Base-by-base conservation (phyloP, 2,329 filamentous ascomycete species). In the Penicillium sp. region DNA sequence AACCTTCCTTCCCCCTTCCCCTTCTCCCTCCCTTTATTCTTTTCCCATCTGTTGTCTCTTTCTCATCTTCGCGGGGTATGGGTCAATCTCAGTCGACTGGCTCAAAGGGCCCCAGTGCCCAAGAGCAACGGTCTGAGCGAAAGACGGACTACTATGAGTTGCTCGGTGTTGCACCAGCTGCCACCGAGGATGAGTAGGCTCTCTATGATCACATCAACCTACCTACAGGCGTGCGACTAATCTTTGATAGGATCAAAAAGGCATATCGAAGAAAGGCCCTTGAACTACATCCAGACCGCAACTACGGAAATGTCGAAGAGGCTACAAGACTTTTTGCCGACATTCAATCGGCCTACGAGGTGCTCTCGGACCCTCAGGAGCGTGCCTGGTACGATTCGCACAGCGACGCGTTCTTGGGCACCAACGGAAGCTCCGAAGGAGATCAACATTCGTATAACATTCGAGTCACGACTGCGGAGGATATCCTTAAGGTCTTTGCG, bases 381-480 rank as follows among this genome's bases (percentile, higher is more conserved):
- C 82, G 93, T 58, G 86, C 90, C 26, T 98, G 93, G 93, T 98
- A 98, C 72, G 91, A 98, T 70, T 89, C 89, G 2, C 93, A 98
- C 65, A 85, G 89, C 50, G 84, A 89, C 57, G 83, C 86, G 41
- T 94, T 97, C 51, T 73, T 97, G 52, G 79, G 80, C 24, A 85
- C 84, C 31, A 77, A 80, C 47, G 80, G 68, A 36, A 61, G 57
- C 8, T 60, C 62, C 8, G 61, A 63, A 55, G 69, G 71, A 38
- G 76, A 75, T 28, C 74, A 80, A 44, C 82, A 81, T 56, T 82
- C 85, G 36, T 72, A 84, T 56, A 84, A 89, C 63, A 78, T 88
- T 52, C 81, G 80, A 42, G 76, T 94, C 52, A 95, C 88, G 6
- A 88, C 86, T 2, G 79, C 87, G 10, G 82, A 89, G 39, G 88